A percentile compares a stretch with the other conserved stretches of the same genome.
Evolutionary conservation across 2,329 filamentous ascomycete species (phyloP).

Genomic region (Plectosphaerella cucumerina): DNA sequence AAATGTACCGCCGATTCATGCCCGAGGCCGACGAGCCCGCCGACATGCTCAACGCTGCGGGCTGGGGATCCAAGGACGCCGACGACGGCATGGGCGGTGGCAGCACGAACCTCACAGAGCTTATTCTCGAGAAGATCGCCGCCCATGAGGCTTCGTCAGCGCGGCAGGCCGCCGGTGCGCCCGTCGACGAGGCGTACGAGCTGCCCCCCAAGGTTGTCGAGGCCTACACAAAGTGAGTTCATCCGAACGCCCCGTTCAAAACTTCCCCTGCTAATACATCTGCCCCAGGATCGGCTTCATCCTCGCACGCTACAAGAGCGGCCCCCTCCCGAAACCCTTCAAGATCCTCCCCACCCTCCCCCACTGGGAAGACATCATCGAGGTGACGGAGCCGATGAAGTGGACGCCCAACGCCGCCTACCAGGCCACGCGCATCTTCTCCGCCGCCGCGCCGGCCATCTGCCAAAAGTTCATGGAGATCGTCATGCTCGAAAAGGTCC

Average conservation of each 20-base stretch:
- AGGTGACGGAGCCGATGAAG: constrained; percentile 74
- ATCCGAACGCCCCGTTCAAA: background rate
- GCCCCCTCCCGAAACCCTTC: constrained; percentile 96
- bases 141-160: constrained; percentile 73
- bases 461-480: constrained; percentile 84
- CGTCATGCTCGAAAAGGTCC: constrained; percentile 84
- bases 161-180: constrained; percentile 36
- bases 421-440: constrained; percentile 88
- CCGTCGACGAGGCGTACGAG: constrained; percentile 76
- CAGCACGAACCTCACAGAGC: constrained; percentile 78
- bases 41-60: constrained; percentile 57
- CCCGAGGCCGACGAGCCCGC: constrained; percentile 64
- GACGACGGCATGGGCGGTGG: constrained; percentile 38
- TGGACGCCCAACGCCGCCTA: constrained; percentile 76
- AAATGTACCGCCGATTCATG: constrained; percentile 88
- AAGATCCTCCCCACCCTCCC: constrained; percentile 92
- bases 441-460: constrained; percentile 74
- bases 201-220: constrained; percentile 89
- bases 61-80: constrained; percentile 45
- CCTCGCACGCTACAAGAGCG: constrained; percentile 88
- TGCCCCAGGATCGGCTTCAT: constrained; percentile 72
- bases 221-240: constrained; percentile 77
- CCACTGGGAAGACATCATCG: constrained; percentile 84
- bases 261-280: background rate
- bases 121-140: constrained; percentile 93